Conservation (phyloP, 2,329 filamentous ascomycete genomes). For the Hypomyces perniciosus region DNA sequence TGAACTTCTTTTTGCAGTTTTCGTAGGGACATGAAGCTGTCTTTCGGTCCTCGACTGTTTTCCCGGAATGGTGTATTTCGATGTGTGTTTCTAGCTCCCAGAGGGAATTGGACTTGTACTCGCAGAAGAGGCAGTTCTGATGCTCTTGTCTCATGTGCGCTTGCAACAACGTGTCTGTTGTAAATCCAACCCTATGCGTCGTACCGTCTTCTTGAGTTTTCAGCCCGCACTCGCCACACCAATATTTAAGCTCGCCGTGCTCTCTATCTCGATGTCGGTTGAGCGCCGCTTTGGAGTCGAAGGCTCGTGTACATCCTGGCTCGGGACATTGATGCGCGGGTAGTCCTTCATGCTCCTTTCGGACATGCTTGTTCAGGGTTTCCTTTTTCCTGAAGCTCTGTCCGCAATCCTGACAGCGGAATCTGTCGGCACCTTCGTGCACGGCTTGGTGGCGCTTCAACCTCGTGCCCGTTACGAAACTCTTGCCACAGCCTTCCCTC, state of each 20-base stretch:
- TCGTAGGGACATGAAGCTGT: slow-evolving; percentile 59
- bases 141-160: slow-evolving; percentile 69
- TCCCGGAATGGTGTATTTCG: slow-evolving; percentile 66
- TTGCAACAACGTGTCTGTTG: slow-evolving; percentile 65
- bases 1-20: slow-evolving; percentile 71
- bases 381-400: slow-evolving; percentile 82
- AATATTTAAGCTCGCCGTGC: slow-evolving; percentile 66
- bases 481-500: slow-evolving; percentile 69
- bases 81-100: slow-evolving; percentile 69
- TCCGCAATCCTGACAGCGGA: slow-evolving; percentile 67
- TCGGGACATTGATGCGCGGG: slow-evolving; percentile 67
- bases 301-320: slow-evolving; percentile 57
- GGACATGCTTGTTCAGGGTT: slow-evolving; percentile 77
- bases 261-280: slow-evolving; percentile 63
- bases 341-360: slow-evolving; percentile 65
- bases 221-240: slow-evolving; percentile 65
- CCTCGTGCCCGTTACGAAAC: slow-evolving; percentile 73
- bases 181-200: slow-evolving; percentile 53
- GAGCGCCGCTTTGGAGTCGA: slow-evolving; percentile 66
- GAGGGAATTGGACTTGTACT: slow-evolving; percentile 58
- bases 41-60: slow-evolving; percentile 56
- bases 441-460: slow-evolving; percentile 72
- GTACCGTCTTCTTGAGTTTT: slow-evolving; percentile 34
- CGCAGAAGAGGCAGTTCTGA: slow-evolving; percentile 69
- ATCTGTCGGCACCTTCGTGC: slow-evolving; percentile 68